Conservation (phyloP, 768 basidiomycete species). For the Boletus coccyginus region DNA sequence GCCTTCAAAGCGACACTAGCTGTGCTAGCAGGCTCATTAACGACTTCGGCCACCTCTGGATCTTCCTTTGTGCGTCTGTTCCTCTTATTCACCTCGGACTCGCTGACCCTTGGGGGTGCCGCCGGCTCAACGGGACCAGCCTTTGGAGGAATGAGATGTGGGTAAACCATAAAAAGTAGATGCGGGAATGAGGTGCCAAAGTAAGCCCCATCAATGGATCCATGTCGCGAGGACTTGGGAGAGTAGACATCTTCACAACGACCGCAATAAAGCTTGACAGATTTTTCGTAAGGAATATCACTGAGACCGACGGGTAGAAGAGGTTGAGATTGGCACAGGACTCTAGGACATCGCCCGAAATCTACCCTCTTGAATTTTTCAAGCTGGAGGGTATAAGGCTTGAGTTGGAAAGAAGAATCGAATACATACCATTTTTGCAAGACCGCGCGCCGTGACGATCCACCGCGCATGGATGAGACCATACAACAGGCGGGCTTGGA, state of each 20-base stretch:
- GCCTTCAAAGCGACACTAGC: constrained; percentile 83
- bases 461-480: constrained; percentile 96
- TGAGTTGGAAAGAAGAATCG: background rate
- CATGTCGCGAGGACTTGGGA: constrained; percentile 95
- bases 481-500: constrained; percentile 90
- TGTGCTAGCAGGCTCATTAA: constrained; percentile 72
- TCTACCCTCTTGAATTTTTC: constrained; percentile 99
- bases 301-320: constrained; percentile 96
- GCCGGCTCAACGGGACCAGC: constrained; percentile 45
- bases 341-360: constrained; percentile 97
- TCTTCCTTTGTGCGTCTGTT: constrained; percentile 55
- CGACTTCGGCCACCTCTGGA: constrained; percentile 46
- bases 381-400: constrained; percentile 46
- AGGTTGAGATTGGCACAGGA: constrained; percentile 90
- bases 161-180: constrained; percentile 95
- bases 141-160: constrained; percentile 87
- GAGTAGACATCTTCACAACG: constrained; percentile 99
- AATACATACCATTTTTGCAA: constrained; percentile 86
- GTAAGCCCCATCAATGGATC: constrained; percentile 97
- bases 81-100: constrained; percentile 34
- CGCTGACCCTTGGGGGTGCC: constrained; percentile 23
- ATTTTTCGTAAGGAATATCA: constrained; percentile 97
- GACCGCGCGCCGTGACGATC: constrained; percentile 92
- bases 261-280: constrained; percentile 97
- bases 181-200: constrained; percentile 99